Conservation (phyloP, 306 rosid species). For the Dalbergia oliveri region DNA sequence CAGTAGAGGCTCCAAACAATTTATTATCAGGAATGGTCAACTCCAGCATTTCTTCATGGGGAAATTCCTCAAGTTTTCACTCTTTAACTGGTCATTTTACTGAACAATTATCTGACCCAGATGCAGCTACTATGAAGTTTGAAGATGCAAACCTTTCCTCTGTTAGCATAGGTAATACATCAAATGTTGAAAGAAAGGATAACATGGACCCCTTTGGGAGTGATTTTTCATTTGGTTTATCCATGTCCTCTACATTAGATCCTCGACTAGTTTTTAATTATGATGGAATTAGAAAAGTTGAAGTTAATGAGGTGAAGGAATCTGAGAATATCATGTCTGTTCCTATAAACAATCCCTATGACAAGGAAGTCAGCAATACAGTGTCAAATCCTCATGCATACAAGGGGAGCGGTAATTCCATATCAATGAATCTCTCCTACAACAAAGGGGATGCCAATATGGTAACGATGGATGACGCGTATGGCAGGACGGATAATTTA, state of each 20-base stretch:
- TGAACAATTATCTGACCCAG: conserved; percentile 61
- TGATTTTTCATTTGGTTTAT: conserved; percentile 63
- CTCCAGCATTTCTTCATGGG: conserved; percentile 64
- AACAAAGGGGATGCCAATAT: conserved; percentile 58
- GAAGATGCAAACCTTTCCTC: conserved; percentile 56
- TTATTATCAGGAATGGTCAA: conserved; percentile 59
- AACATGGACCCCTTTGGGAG: conserved; percentile 56
- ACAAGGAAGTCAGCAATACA: conserved; percentile 45
- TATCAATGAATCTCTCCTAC: conserved; percentile 55
- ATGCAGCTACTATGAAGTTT: conserved; percentile 49
- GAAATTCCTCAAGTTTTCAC: conserved; percentile 63
- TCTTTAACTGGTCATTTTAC: conserved; percentile 62
- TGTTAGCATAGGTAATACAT: conserved; percentile 48
- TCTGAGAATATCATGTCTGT: conserved; percentile 59
- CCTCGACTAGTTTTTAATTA: conserved; percentile 58
- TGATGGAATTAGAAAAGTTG: conserved; percentile 77
- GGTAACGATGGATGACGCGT: conserved; percentile 49
- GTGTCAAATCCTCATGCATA: conserved; percentile 47
- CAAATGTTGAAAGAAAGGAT: conserved; percentile 62
- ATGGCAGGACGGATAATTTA: conserved; percentile 59
- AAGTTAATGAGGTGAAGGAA: conserved; percentile 78
- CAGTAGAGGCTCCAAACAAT: conserved; percentile 60
- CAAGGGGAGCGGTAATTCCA: conserved; percentile 49
- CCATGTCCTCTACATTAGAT: conserved; percentile 64
- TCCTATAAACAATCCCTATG: conserved; percentile 56